Evolutionary conservation across 106 monocot species (phyloP), one percentile per base, ranked within the genome.

Genomic region (Gastrodia elata): DNA sequence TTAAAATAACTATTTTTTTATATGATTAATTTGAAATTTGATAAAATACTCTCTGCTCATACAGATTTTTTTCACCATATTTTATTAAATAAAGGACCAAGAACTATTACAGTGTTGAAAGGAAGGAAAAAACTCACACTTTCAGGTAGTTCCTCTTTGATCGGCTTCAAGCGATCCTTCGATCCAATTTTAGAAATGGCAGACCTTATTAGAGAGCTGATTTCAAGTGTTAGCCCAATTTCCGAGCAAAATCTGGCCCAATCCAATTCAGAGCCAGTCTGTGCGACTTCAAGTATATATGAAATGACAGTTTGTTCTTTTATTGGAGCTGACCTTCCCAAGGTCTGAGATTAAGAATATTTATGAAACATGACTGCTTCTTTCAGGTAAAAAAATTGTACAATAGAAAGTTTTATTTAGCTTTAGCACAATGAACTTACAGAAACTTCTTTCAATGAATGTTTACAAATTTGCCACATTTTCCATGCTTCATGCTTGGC

Each of bases 81-180:
- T n/a, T n/a, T n/a, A n/a, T n/a, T n/a, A n/a, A n/a, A n/a, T n/a
- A n/a, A n/a, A n/a, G n/a, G n/a, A n/a, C n/a, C n/a, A n/a, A n/a
- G n/a, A n/a, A n/a, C n/a, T n/a, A n/a, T n/a, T n/a, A n/a, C n/a
- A n/a, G n/a, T n/a, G 8, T 37, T 68, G 16, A 11, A 42, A 43
- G 2, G 11, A 40, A 25, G 11, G 27, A 2, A 76, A 64, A 68
- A 34, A 76, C 83, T 87, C 43, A 98, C 93, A 80, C 52, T 82
- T 69, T 91, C 97, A 38, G 93, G 90, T 25, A 98, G 78, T 75
- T 86, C 86, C 65, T 98, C 97, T 77, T 98, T 98, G 71, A 98
- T 98, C 65, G 91, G 93, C 77, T 93, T 98, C 73, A 98, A 69
- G 25, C 78, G 74, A 3, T 93, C 93, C 15, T 55, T 81, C 43